phyloP scores from a whole-genome alignment of 305 asterid species.

The Lippia alba region DNA sequence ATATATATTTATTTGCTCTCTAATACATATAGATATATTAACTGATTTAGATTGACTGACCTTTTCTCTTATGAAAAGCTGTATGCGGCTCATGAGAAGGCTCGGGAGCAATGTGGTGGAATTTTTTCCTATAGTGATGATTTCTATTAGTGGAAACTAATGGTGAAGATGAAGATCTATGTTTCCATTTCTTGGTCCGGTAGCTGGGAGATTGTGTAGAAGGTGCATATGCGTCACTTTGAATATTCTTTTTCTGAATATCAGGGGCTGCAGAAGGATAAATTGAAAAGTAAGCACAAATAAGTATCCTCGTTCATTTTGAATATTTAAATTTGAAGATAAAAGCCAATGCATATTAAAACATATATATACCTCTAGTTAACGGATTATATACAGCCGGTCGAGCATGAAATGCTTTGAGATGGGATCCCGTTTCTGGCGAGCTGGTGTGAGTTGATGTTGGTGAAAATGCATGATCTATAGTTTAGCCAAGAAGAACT shows the following conservation, averaged over 20 bases:
- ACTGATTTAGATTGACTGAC: constrained; percentile 38
- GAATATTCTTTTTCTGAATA: constrained; percentile 34
- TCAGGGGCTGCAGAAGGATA: constrained; percentile 43
- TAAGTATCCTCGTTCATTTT: background rate
- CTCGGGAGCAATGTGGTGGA: constrained; percentile 46
- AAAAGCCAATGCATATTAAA: background rate
- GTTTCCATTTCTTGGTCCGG: constrained; percentile 36
- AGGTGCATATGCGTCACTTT: constrained; percentile 44
- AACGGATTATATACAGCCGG: constrained; percentile 42
- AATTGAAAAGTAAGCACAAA: constrained; percentile 13
- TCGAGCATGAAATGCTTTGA: constrained; percentile 37
- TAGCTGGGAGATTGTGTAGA: constrained; percentile 39
- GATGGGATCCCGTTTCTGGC: constrained; percentile 29
- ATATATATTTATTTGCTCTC: no score
- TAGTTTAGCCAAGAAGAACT: constrained; percentile 23
- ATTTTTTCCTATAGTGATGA: constrained; percentile 44
- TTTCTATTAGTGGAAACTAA: constrained; percentile 38
- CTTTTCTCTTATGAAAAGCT: constrained; percentile 40
- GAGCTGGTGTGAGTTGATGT: constrained; percentile 15
- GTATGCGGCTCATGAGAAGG: constrained; percentile 43
- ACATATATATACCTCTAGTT: constrained; percentile 37
- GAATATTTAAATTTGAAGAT: constrained; percentile 20
- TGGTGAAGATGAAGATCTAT: constrained; percentile 44
- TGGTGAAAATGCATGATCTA: constrained; percentile 32
- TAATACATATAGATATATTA: no score